phyloP scores from a whole-genome alignment of 1,139 yeast species.

The Hyphopichia pseudoburtonii region DNA sequence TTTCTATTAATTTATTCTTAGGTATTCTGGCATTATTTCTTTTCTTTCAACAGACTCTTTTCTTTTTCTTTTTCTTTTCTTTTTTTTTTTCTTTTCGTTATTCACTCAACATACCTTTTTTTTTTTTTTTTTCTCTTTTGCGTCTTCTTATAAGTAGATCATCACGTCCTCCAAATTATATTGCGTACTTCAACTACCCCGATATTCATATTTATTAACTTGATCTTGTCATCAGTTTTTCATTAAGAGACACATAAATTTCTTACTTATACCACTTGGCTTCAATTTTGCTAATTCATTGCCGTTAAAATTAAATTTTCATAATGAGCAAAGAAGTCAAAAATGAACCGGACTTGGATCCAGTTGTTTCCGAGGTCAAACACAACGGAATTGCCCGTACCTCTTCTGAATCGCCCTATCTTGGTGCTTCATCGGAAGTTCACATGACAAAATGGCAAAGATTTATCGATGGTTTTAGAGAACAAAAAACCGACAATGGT shows the following conservation, averaged over 20 bases:
- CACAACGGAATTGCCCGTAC: slow-evolving; percentile 12
- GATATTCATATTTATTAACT: no score
- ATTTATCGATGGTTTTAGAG: slow-evolving; percentile 32
- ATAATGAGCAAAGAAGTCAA: slow-evolving; percentile 7
- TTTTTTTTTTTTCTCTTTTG: neutral
- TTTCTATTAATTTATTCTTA: no score
- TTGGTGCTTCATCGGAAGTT: slow-evolving; percentile 8
- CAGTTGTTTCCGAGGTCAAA: slow-evolving; percentile 20
- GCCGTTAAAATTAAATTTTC: no score
- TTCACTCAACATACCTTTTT: neutral
- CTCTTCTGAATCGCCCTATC: slow-evolving; percentile 15
- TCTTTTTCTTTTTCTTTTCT: neutral
- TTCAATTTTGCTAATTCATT: no score
- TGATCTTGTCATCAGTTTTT: no score
- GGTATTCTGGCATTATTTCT: no score
- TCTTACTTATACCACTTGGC: no score
- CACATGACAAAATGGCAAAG: slow-evolving; percentile 18
- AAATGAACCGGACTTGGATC: slow-evolving; percentile 11
- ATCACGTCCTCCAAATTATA: neutral
- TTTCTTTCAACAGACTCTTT: no score
- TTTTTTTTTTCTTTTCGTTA: neutral
- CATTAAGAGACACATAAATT: no score
- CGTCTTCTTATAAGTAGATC: neutral
- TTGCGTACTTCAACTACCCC: no score
- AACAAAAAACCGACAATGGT: slow-evolving; percentile 16